Evolutionary conservation across 495 filamentous ascomycete species (phyloP), one percentile per base, ranked within the genome.

Genomic region (Stereocaulon alpinum): DNA sequence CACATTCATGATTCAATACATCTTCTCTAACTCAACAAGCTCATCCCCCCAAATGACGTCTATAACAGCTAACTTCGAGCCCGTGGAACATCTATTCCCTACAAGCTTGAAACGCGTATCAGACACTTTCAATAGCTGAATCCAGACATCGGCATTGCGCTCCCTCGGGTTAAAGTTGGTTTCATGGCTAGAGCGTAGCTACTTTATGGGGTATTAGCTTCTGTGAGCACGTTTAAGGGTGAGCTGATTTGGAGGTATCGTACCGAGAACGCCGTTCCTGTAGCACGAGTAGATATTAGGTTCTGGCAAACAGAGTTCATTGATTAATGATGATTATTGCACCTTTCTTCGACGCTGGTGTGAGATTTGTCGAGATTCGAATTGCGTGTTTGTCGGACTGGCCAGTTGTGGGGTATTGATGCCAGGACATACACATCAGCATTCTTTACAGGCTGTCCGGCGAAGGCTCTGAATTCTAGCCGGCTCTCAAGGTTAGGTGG

Each of bases 371-470:
- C 10, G 81, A 58, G 27, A 79, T 75, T 37, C 59, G 66, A 0
- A 70, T 44, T 6, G 64, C 69, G 40, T 79, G 67, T 18, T 67
- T 61, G 32, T 80, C 76, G 2, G 72, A 64, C n/a, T n/a, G n/a
- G n/a, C 68, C 73, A 73, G 59, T 81, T 73, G 61, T 80, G 77
- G 9, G 81, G 60, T 30, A 80, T 70, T 40, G 66, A 64, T 30
- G 76, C 73, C 48, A 79, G 59, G 24, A 80, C 66, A 55, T 82
- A 82, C 12, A 75, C 69, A 49, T 78, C 71, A 10, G 79, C 79
- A 20, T 66, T 74, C 27, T 37, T 44, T 12, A 60, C 22, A 0
- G 70, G 69, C 69, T 84, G 80, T 64, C 74, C 72, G 2, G 62
- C 67, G 66, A 79, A 79, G 65, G 65, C 69, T 63, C 69, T 60